These are phyloP conservation scores for Phaeosphaeria sp. DNA, from an alignment of 2,329 filamentous ascomycete genomes.

Conservation along the genomic window DNA sequence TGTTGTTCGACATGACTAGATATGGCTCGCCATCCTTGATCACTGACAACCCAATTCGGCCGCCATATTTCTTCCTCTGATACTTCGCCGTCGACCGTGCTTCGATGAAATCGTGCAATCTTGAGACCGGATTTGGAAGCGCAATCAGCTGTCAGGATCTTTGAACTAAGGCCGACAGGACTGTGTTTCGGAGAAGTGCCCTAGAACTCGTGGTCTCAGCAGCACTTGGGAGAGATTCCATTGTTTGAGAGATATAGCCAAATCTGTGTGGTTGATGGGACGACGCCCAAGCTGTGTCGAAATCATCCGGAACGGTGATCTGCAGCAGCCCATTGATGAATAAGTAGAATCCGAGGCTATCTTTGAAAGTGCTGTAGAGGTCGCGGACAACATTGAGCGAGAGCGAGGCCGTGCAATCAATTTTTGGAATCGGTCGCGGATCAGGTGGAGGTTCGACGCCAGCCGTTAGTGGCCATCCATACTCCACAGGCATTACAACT, in stretches of 20 bases:
- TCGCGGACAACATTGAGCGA: conserved; percentile 14
- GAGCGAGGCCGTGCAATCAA: conserved; percentile 13
- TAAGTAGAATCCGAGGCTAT: conserved; percentile 23
- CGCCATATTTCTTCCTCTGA: conserved; percentile 18
- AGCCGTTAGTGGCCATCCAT: conserved; percentile 22
- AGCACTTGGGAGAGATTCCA: conserved; percentile 13
- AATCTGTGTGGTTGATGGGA: conserved; percentile 27
- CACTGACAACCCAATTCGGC: conserved; percentile 22
- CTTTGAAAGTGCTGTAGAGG: conserved; percentile 22
- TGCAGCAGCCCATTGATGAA: conserved; percentile 23
- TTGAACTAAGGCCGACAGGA: conserved; percentile 5
- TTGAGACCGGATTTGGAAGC: not conserved
- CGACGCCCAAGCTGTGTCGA: conserved; percentile 20
- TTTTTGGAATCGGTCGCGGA: conserved; percentile 14
- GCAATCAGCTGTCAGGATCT: not conserved
- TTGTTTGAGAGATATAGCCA: conserved; percentile 19
- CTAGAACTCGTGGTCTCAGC: conserved; percentile 10
- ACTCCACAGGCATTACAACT: conserved; percentile 24
- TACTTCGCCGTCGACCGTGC: conserved; percentile 14
- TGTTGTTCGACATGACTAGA: conserved; percentile 27
- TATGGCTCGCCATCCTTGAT: conserved; percentile 11
- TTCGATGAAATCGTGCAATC: conserved; percentile 28
- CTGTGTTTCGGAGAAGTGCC: conserved; percentile 1
- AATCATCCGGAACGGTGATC: conserved; percentile 18
- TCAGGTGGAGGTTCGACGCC: conserved; percentile 23